Evolutionary conservation across 441 rosid genomes (phyloP).

Genomic region (Euphorbia celastroides): DNA sequence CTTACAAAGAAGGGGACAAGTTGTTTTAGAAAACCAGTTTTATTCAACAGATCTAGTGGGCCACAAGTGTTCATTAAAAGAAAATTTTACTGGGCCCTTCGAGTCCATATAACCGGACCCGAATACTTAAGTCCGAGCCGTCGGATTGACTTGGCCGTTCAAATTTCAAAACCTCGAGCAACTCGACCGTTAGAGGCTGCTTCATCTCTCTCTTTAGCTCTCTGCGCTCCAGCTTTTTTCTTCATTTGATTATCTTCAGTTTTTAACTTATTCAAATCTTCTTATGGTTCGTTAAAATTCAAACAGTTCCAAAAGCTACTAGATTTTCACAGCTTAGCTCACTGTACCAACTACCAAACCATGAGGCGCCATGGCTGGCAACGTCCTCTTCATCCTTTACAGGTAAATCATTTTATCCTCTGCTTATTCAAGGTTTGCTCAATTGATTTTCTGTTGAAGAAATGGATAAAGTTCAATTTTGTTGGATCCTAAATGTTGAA

Average conservation of each 20-base stretch:
- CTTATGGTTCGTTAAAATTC: constrained; percentile 23
- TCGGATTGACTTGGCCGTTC: constrained; percentile 39
- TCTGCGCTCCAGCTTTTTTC: not conserved
- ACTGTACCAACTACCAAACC: no score
- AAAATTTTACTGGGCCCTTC: no score
- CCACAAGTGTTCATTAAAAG: no score
- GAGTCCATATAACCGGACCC: not conserved
- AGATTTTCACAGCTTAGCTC: not conserved
- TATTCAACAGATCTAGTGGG: no score
- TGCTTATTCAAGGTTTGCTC: not conserved
- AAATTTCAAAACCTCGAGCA: constrained; percentile 36
- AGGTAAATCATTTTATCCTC: constrained; percentile 32
- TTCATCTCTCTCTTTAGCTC: constrained; percentile 9
- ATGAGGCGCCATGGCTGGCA: constrained; percentile 94
- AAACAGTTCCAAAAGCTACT: constrained; percentile 11
- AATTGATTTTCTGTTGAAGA: not conserved
- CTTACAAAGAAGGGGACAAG: no score
- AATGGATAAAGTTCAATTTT: not conserved
- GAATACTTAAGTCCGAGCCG: constrained; percentile 18
- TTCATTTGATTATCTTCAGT: no score
- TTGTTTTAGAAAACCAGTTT: no score
- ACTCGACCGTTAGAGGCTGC: constrained; percentile 42
- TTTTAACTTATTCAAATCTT: not conserved
- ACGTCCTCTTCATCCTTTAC: constrained; percentile 77
- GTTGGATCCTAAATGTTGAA: not conserved